Percentiles rank a stretch among this genome's conserved stretches.
phyloP scores from a whole-genome alignment of 257 asterid species.

The Solanum piurae region DNA sequence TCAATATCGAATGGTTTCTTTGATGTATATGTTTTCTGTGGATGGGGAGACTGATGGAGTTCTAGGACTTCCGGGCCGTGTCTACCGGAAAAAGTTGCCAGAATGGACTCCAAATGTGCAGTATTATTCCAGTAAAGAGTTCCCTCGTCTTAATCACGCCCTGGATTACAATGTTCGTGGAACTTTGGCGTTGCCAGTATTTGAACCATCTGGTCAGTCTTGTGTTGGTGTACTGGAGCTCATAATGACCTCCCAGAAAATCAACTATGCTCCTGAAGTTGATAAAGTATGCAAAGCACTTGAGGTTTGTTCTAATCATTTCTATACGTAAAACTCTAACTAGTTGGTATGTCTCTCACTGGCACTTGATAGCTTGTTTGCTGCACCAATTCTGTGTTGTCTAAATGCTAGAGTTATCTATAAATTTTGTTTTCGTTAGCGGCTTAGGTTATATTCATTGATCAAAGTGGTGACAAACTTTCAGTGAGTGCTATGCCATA shows the following conservation, averaged over 20 bases:
- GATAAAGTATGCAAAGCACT: constrained; percentile 97
- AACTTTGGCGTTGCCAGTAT: constrained; percentile 88
- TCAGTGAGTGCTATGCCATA: not conserved
- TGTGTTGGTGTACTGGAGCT: constrained; percentile 88
- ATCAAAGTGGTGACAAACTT: not conserved
- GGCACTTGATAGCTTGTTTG: not conserved
- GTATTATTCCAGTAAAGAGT: constrained; percentile 84
- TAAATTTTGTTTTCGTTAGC: not conserved
- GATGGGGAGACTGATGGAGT: constrained; percentile 62
- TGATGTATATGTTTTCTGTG: constrained; percentile 58
- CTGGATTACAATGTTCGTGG: constrained; percentile 70
- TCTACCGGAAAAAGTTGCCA: constrained; percentile 63
- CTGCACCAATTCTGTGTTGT: not conserved
- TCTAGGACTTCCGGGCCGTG: constrained; percentile 88
- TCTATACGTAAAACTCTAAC: not conserved
- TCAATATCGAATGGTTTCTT: constrained; percentile 76
- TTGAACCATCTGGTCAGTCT: constrained; percentile 79
- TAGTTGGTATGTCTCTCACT: not conserved
- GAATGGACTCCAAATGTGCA: constrained; percentile 98
- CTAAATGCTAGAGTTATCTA: not conserved
- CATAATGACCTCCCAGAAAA: constrained; percentile 88
- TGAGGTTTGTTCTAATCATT: constrained; percentile 54
- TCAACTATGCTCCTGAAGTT: constrained; percentile 89
- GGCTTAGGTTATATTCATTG: not conserved
- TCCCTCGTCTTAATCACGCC: constrained; percentile 71